phyloP scores from a whole-genome alignment of 805 yeast species.

The Kuraishia ogatae region DNA sequence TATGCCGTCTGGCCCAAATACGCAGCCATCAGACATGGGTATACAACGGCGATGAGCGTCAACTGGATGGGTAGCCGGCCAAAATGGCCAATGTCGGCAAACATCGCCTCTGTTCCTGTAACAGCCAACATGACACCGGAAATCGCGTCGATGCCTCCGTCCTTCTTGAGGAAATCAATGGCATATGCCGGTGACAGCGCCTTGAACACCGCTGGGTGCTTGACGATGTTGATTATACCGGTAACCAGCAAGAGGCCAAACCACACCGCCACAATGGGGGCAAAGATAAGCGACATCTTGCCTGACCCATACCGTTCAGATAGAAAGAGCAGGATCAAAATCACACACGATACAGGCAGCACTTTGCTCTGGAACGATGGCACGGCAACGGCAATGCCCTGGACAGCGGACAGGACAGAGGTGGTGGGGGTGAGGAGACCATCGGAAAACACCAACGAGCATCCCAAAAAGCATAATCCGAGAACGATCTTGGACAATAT shows the following conservation, averaged over 20 bases:
- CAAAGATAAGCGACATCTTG: constrained; percentile 37
- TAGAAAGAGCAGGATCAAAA: constrained; percentile 34
- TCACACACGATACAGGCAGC: constrained; percentile 40
- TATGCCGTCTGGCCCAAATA: constrained; percentile 55
- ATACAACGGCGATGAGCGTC: constrained; percentile 36
- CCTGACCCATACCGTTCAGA: constrained; percentile 43
- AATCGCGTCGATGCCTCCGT: constrained; percentile 32
- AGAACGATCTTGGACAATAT: constrained; percentile 25
- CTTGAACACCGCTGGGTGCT: constrained; percentile 33
- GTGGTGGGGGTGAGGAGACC: constrained; percentile 59
- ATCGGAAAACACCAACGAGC: constrained; percentile 49
- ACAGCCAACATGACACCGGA: constrained; percentile 45
- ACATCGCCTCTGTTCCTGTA: constrained; percentile 59
- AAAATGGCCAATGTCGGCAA: constrained; percentile 54
- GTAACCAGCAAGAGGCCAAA: constrained; percentile 31
- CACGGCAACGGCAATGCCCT: constrained; percentile 45
- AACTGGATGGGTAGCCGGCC: constrained; percentile 41
- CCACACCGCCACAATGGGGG: constrained; percentile 50
- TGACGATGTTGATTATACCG: constrained; percentile 37
- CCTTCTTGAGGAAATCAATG: constrained; percentile 27
- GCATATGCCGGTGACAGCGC: constrained; percentile 47
- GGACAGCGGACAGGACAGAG: constrained; percentile 48
- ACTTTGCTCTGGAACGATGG: constrained; percentile 32
- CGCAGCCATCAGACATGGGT: constrained; percentile 40
- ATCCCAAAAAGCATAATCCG: constrained; percentile 40